phyloP scores from a whole-genome alignment of 2,329 filamentous ascomycete genomes.

The Fusarium goolgardi region DNA sequence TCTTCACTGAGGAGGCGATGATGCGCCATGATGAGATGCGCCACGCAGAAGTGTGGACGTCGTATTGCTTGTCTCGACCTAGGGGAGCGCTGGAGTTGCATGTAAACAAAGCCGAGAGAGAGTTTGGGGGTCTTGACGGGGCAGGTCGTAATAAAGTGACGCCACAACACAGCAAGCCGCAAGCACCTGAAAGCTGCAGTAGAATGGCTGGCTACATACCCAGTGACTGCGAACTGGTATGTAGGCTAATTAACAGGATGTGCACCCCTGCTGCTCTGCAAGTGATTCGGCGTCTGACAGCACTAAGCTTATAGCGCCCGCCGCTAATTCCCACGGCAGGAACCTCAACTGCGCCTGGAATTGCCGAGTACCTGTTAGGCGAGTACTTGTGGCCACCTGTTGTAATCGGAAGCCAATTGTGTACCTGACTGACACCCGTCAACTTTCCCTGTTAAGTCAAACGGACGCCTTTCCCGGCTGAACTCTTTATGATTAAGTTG shows the following conservation, averaged over 20 bases:
- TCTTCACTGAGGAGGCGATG: constrained; percentile 45
- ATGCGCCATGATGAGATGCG: constrained; percentile 37
- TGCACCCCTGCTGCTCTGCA: constrained; percentile 6
- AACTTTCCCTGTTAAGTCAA: constrained; percentile 31
- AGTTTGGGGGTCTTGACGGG: constrained; percentile 6
- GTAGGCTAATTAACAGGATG: neutral
- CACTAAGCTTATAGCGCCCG: constrained; percentile 39
- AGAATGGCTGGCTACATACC: neutral
- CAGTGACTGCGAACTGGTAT: neutral
- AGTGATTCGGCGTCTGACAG: constrained; percentile 15
- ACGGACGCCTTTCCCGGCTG: constrained; percentile 14
- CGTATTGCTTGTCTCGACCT: neutral
- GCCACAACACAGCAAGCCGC: constrained; percentile 21
- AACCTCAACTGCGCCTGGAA: constrained; percentile 11
- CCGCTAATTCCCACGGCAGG: constrained; percentile 31
- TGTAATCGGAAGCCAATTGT: neutral
- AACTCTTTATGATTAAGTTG: constrained; percentile 35
- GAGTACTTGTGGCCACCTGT: constrained; percentile 34
- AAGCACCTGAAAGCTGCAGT: constrained; percentile 5
- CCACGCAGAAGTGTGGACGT: neutral
- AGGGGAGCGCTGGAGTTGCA: neutral
- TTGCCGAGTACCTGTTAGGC: constrained; percentile 18
- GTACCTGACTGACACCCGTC: constrained; percentile 39
- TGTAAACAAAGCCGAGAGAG: constrained; percentile 6
- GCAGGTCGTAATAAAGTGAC: constrained; percentile 10